Conservation (phyloP, 176 grass and related monocot genomes). For the Eragrostis nindensis region DNA sequence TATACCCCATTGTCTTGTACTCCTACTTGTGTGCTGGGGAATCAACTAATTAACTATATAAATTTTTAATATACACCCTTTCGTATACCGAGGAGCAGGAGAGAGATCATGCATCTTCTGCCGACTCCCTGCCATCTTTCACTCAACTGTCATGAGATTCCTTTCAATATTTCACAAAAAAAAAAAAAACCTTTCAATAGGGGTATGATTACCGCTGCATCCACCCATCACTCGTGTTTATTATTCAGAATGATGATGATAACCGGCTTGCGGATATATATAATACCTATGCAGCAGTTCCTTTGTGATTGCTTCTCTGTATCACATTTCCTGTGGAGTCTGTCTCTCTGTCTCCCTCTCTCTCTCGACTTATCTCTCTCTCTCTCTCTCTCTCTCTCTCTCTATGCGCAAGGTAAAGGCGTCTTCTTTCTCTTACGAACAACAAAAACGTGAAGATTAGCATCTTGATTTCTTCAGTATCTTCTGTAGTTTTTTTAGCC, state of each 20-base stretch:
- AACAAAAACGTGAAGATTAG: not conserved
- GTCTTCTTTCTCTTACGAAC: not conserved
- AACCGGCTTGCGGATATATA: not conserved
- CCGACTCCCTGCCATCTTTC: not conserved
- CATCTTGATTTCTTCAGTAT: not conserved
- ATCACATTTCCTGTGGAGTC: not conserved
- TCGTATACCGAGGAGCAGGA: not conserved
- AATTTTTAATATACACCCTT: not conserved
- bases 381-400: not conserved
- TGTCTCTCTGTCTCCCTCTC: not conserved
- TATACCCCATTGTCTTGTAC: not conserved
- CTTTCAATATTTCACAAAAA: no score
- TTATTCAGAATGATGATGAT: not conserved
- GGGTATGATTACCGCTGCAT: not conserved
- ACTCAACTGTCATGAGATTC: not conserved
- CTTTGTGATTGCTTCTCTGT: not conserved
- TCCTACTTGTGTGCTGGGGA: not conserved
- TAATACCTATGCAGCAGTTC: not conserved
- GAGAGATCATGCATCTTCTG: not conserved
- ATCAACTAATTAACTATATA: not conserved
- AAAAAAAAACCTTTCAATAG: no score
- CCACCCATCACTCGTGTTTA: not conserved
- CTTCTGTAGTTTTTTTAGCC: not conserved
- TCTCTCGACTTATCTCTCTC: no score
- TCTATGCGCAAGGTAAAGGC: not conserved